A percentile compares a stretch with the other conserved stretches of the same genome.
phyloP scores from a whole-genome alignment of 768 basidiomycete species.

The Tremella yokohamensis region DNA sequence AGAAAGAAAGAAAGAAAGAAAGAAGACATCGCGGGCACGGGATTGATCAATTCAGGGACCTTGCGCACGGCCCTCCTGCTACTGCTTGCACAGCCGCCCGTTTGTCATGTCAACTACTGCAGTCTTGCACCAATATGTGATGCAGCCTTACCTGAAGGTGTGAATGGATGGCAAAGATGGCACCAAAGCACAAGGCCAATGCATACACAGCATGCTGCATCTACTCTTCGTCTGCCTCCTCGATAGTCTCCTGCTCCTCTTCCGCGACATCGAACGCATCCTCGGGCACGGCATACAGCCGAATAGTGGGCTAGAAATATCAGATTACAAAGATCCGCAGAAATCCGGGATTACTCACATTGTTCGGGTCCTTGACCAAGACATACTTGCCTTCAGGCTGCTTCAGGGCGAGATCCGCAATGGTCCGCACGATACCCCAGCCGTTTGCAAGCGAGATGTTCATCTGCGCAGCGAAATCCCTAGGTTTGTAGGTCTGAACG shows the following conservation, averaged over 20 bases:
- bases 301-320: conserved; percentile 72
- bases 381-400: conserved; percentile 98
- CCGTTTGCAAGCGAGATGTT: conserved; percentile 93
- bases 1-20: too few relatives aligned
- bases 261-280: conserved; percentile 68
- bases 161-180: too few relatives aligned
- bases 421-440: conserved; percentile 96
- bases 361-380: conserved; percentile 95
- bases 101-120: too few relatives aligned
- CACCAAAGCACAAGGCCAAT: too few relatives aligned
- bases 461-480: conserved; percentile 89
- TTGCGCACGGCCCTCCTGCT: too few relatives aligned
- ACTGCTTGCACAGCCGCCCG: too few relatives aligned
- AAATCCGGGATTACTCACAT: conserved; percentile 57
- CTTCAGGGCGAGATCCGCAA: conserved; percentile 91
- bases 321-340: background rate
- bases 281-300: conserved; percentile 86
- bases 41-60: too few relatives aligned
- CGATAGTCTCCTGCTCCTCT: conserved; percentile 28
- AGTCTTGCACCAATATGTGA: too few relatives aligned
- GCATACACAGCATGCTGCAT: background rate
- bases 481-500: conserved; percentile 88
- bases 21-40: too few relatives aligned
- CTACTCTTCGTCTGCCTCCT: conserved; percentile 26
- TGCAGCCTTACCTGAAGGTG: too few relatives aligned